phyloP scores from a whole-genome alignment of 495 filamentous ascomycete species.

The Penicillium lividum region DNA sequence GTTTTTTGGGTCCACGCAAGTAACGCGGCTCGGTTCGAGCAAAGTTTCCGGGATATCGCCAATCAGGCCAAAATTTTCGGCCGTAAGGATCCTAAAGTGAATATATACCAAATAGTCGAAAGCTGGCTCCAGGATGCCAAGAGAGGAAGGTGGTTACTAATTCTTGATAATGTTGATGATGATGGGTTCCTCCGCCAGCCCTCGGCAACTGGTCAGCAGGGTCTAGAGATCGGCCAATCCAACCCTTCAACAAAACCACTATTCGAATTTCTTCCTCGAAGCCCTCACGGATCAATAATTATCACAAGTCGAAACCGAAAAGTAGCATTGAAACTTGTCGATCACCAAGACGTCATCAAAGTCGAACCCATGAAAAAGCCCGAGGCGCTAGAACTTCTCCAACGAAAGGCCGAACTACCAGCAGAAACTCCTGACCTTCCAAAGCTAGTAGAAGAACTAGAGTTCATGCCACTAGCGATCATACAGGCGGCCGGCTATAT shows the following conservation, averaged over 20 bases:
- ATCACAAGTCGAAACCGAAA: slow-evolving; percentile 30
- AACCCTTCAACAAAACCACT: background rate
- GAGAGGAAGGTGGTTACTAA: background rate
- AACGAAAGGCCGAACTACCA: slow-evolving; percentile 34
- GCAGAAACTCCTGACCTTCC: background rate
- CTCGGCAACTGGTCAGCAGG: background rate
- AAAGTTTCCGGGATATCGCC: background rate
- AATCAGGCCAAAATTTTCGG: background rate
- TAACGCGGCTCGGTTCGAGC: background rate
- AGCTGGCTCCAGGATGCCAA: background rate
- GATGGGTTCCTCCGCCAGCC: background rate
- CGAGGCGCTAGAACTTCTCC: slow-evolving; percentile 37
- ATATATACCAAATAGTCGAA: background rate
- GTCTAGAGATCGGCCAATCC: background rate
- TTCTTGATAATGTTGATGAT: slow-evolving; percentile 5
- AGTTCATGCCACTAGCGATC: slow-evolving; percentile 46
- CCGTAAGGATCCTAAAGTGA: background rate
- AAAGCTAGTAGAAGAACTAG: slow-evolving; percentile 22
- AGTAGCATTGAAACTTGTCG: slow-evolving; percentile 26
- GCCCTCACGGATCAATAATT: slow-evolving; percentile 6
- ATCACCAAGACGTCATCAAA: slow-evolving; percentile 6
- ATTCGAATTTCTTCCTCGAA: background rate
- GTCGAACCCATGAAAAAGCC: slow-evolving; percentile 30
- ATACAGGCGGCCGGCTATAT: background rate
- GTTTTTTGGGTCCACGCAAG: background rate